Conservation (phyloP, 129 eudicot genomes). For the Mikania micrantha region DNA sequence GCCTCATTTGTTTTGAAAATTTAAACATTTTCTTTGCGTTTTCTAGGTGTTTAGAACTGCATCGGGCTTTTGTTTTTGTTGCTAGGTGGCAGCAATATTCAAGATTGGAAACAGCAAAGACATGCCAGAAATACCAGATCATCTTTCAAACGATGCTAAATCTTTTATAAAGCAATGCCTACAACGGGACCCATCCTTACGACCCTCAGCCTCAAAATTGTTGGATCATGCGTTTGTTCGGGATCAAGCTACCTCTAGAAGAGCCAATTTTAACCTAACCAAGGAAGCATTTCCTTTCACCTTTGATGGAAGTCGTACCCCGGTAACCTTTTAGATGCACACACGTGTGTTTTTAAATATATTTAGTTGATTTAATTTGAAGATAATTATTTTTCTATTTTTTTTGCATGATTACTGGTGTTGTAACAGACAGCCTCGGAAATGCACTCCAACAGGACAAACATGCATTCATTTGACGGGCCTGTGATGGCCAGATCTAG, state of each 20-base stretch:
- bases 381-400: background rate
- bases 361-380: background rate
- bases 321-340: slow-evolving; percentile 29
- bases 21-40: background rate
- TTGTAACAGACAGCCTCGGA: slow-evolving; percentile 59
- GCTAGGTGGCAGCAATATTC: slow-evolving; percentile 70
- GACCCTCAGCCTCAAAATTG: slow-evolving; percentile 70
- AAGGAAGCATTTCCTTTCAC: slow-evolving; percentile 68
- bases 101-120: slow-evolving; percentile 75
- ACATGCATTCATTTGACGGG: slow-evolving; percentile 42
- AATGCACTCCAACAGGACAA: slow-evolving; percentile 49
- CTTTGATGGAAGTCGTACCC: slow-evolving; percentile 86
- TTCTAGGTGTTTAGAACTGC: background rate
- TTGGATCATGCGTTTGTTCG: slow-evolving; percentile 74
- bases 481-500: slow-evolving; percentile 38
- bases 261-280: slow-evolving; percentile 47
- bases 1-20: background rate
- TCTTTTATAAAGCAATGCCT: slow-evolving; percentile 62
- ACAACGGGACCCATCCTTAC: slow-evolving; percentile 51
- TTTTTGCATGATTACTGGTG: background rate
- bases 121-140: slow-evolving; percentile 54
- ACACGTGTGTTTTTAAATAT: background rate
- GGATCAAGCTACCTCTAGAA: slow-evolving; percentile 61
- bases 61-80: background rate
- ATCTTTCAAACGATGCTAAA: slow-evolving; percentile 71